Evolutionary conservation across 345 rosid species (phyloP), one percentile per base, ranked within the genome.

Genomic region (Corymbia maculata): DNA sequence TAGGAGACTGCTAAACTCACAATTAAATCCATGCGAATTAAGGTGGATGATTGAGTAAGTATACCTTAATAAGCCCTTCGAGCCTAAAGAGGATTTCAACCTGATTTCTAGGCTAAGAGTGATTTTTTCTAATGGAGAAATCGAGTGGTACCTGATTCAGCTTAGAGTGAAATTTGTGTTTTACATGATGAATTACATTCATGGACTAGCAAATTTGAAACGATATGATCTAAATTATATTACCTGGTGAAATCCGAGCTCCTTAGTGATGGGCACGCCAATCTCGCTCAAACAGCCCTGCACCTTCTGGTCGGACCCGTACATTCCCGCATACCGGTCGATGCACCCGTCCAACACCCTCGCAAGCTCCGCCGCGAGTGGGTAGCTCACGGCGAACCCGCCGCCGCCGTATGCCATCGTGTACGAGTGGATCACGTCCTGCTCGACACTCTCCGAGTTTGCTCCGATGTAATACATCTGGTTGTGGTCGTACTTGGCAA

Each of bases 171-270:
- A 17, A 17, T 70, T 70, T 70, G 36, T 70, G 82, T 42, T 75
- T 1, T 42, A 19, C 49, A 9, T 75, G 84, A 75, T 42, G 28
- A 75, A 75, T 5, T 7, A 21, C 28, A 75, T 21, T 42, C 84
- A 75, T 10, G 84, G 84, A 42, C 26, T 42, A 19, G 28, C 47
- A 19, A 75, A 36, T 36, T 36, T 70, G 26, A 70, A 70, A 70
- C 17, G 47, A 70, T 36, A 36, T 36, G 47, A 36, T 47, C 47
- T 19, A 17, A 70, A 36, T 42, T 9, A 8, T 52, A 17, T 36
- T 86, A 97, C 98, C 99, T 97, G 99, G 88, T 97, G 99, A 84
- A 97, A 97, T 85, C 99, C 99, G 22, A 88, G 94, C 89, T 97
- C 99, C 90, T 91, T 94, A 88, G 98, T 96, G 28, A 94, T 4